Conservation (phyloP, 495 filamentous ascomycete species). For the Trichoderma virens region DNA sequence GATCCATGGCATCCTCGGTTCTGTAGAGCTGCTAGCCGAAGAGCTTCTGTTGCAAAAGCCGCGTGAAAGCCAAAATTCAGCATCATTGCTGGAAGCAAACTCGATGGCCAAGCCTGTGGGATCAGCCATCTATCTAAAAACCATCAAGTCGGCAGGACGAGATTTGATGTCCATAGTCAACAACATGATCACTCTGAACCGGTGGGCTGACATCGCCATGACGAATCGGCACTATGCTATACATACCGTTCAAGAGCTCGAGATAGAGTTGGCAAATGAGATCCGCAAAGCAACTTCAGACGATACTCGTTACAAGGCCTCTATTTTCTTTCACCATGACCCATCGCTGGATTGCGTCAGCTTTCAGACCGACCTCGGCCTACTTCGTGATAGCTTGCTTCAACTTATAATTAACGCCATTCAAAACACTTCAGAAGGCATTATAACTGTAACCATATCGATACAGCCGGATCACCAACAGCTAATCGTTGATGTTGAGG, state of each 20-base stretch:
- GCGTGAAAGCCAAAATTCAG: not conserved
- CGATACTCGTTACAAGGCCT: slow-evolving; percentile 2
- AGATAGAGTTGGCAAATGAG: not conserved
- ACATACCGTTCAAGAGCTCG: slow-evolving; percentile 3
- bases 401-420: slow-evolving; percentile 8
- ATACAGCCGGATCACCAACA: slow-evolving; percentile 4
- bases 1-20: slow-evolving; percentile 33
- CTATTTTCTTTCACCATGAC: slow-evolving; percentile 9
- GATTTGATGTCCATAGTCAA: slow-evolving; percentile 17
- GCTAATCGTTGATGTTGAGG: slow-evolving; percentile 7
- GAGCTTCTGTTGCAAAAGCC: slow-evolving; percentile 11
- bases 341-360: not conserved
- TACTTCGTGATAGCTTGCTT: slow-evolving; percentile 11
- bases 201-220: slow-evolving; percentile 13
- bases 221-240: not conserved
- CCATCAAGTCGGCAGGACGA: slow-evolving; percentile 13
- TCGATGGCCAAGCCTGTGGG: not conserved
- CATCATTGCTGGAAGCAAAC: not conserved
- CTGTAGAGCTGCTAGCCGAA: slow-evolving; percentile 28
- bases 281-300: slow-evolving; percentile 3
- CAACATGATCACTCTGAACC: slow-evolving; percentile 15
- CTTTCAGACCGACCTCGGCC: slow-evolving; percentile 5
- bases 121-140: slow-evolving; percentile 7
- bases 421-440: slow-evolving; percentile 10
- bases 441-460: slow-evolving; percentile 1